Evolutionary conservation across 345 rosid genomes (phyloP), one percentile per base, ranked within the genome.

Genomic region (Zanthoxylum bungeanum): DNA sequence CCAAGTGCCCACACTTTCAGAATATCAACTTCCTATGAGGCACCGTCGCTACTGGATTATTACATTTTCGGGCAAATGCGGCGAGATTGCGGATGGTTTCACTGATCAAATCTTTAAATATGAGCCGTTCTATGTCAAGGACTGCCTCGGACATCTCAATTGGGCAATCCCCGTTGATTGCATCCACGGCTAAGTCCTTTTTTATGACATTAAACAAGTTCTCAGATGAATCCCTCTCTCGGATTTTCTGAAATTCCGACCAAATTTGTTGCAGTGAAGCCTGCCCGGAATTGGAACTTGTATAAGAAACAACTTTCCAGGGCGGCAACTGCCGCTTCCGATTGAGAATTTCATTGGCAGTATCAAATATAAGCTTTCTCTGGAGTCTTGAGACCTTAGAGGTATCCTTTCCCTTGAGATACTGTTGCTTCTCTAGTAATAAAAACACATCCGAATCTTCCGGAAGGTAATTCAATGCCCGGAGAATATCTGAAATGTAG

Each of bases 21-120:
- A 95, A 95, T 24, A 86, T 80, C 72, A 95, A 75, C 84, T 81
- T 95, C 82, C 96, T 85, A 37, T 91, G 73, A n/a, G 72, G 80
- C 68, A 65, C 70, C 70, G 56, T 70, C 49, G 72, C 44, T 14
- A 68, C 50, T 24, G 71, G 75, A 61, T 63, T n/a, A n/a, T n/a
- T 63, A 62, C 68, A 60, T 27, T 74, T 78, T 25, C 81, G 62
- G 56, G 80, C 62, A 36, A 77, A 66, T 24, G 79, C 69, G 52
- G 88, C 94, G 25, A 91, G 82, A 78, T 89, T 87, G 21, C 77
- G 51, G 76, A 95, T 92, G 36, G 93, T 87, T 75, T 95, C 99
- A 7, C 89, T 83, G 65, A 95, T 87, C 71, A 95, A 76, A 75
- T 95, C 96, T 85, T 89, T 93, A 76, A 91, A 92, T 28, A 95